Base-by-base conservation (phyloP, 2,329 filamentous ascomycete species). In the Clarireedia hainanense region DNA sequence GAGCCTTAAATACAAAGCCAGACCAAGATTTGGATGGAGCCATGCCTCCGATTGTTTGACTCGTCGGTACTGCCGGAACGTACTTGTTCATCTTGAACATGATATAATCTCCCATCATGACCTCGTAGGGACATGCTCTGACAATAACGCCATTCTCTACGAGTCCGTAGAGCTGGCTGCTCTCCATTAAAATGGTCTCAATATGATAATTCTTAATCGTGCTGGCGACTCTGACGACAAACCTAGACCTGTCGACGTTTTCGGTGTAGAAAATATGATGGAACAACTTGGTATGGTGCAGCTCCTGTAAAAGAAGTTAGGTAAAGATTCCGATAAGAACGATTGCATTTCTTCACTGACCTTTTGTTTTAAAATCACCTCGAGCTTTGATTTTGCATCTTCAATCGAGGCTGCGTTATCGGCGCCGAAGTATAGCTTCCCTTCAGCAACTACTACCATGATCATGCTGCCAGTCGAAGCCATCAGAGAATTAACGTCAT, bases 211-310 rank as follows among this genome's bases (percentile, higher is more conserved):
- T 61, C 49, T 61, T 62, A n/a, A 67, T 51, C 45, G 59, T 55
- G 9, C 24, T 47, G 10, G 65, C 51, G 15, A 46, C 49, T n/a
- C 57, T 62, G 12, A 67, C 43, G 9, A 59, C 48, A 26, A 64
- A 47, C 14, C 60, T 47, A 37, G 60, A 57, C 9, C 65, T 59
- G 6, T 55, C 59, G 5, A 52, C 20, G 1, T 54, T 58, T 47
- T 68, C 67, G 3, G 51, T 60, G 47, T 67, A 67, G 30, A 67
- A 65, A 3, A 60, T 24, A 50, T 68, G 65, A 6, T 47, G 17
- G 7, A 57, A 37, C 30, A n/a, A 39, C 46, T 4, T 20, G 20
- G 15, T 34, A 34, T 34, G 17, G 23, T 27, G 40, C 48, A 10
- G 51, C n/a, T 37, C 17, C 47, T 53, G 23, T 9, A 40, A n/a